Conservation (phyloP, 768 basidiomycete species). For the Boletus patriciae region DNA sequence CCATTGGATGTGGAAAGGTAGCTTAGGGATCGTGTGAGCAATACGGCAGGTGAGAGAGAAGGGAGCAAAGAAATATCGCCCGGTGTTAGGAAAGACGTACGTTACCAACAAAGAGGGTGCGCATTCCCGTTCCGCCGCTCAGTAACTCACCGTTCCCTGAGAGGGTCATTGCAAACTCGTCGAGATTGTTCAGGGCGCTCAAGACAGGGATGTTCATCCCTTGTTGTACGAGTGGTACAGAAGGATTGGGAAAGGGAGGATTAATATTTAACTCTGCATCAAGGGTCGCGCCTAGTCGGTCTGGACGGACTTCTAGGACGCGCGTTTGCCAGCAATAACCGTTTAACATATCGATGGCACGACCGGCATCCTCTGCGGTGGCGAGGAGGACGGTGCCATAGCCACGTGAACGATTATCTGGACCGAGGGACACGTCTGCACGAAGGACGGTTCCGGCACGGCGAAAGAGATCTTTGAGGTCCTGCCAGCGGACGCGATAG, state of each 20-base stretch:
- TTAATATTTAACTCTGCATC: slow-evolving; percentile 25
- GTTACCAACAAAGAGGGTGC: slow-evolving; percentile 86
- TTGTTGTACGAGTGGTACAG: slow-evolving; percentile 23
- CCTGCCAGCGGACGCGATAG: slow-evolving; percentile 98
- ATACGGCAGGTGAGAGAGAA: slow-evolving; percentile 7
- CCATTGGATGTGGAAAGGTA: slow-evolving; percentile 95
- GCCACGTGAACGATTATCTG: slow-evolving; percentile 90
- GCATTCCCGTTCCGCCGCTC: slow-evolving; percentile 35
- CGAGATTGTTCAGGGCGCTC: slow-evolving; percentile 16
- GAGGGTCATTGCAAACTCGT: slow-evolving; percentile 17
- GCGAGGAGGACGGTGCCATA: slow-evolving; percentile 95
- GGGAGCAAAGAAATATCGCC: background rate
- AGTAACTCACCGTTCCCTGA: slow-evolving; percentile 24
- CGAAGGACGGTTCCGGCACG: slow-evolving; percentile 88
- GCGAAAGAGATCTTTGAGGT: slow-evolving; percentile 96
- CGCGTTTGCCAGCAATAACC: slow-evolving; percentile 97
- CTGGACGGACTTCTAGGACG: slow-evolving; percentile 86
- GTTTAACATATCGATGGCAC: slow-evolving; percentile 95
- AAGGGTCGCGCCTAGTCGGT: slow-evolving; percentile 53
- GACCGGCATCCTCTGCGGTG: slow-evolving; percentile 89
- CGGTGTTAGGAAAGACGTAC: slow-evolving; percentile 45
- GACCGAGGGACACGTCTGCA: slow-evolving; percentile 75
- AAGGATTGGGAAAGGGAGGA: slow-evolving; percentile 9
- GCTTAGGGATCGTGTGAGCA: slow-evolving; percentile 43
- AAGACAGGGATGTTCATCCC: slow-evolving; percentile 15